A percentile compares a stretch with the other conserved stretches of the same genome.
Evolutionary conservation across 1,284 basidiomycete species (phyloP).

Genomic region (Lentinula novae-zelandiae): DNA sequence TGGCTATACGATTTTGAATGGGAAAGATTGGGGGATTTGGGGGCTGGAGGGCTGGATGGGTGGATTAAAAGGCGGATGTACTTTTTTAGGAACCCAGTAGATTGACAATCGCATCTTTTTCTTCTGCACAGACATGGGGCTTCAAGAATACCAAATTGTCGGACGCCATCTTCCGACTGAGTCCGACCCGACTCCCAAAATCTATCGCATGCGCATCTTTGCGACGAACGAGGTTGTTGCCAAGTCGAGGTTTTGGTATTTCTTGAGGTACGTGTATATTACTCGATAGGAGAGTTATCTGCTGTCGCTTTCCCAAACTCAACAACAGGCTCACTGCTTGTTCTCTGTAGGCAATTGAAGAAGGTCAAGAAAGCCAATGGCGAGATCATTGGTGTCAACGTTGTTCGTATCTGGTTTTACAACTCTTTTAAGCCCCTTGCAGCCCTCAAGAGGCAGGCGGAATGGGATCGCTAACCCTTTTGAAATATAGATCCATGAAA

Average conservation of each 20-base stretch:
- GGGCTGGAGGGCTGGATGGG: neutral
- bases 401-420: slow-evolving; percentile 64
- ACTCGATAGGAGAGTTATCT: neutral
- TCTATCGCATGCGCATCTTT: slow-evolving; percentile 99
- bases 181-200: slow-evolving; percentile 90
- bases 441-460: slow-evolving; percentile 85
- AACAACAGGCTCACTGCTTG: neutral
- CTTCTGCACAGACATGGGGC: slow-evolving; percentile 33
- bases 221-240: slow-evolving; percentile 98
- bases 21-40: neutral
- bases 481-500: slow-evolving; percentile 83
- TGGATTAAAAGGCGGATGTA: neutral
- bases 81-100: neutral
- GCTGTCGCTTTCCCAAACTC: too few relatives aligned
- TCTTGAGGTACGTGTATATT: slow-evolving; percentile 65
- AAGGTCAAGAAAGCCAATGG: slow-evolving; percentile 99
- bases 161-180: slow-evolving; percentile 97
- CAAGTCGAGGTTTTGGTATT: slow-evolving; percentile 99
- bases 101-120: neutral
- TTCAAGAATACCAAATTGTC: slow-evolving; percentile 92
- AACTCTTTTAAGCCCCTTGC: slow-evolving; percentile 47
- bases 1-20: neutral
- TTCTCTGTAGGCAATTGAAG: slow-evolving; percentile 76
- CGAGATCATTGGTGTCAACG: slow-evolving; percentile 98
- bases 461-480: slow-evolving; percentile 58